phyloP scores from a whole-genome alignment of 371 early-diverging fungal genomes.

The Blakeslea trispora region DNA sequence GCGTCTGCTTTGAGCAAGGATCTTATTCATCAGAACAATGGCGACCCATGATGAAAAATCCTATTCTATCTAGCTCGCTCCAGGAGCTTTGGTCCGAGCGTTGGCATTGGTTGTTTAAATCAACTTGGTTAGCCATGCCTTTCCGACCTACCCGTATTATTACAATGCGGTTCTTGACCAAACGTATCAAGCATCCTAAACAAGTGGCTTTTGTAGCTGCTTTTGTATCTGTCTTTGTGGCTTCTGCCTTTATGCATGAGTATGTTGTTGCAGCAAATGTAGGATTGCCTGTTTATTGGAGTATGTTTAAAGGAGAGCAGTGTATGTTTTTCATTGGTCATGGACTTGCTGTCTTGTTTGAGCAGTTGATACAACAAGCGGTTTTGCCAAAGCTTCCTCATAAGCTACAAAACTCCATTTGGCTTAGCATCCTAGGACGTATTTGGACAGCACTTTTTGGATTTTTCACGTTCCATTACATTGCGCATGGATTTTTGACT shows the following conservation, averaged over 20 bases:
- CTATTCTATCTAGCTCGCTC: slow-evolving; percentile 29
- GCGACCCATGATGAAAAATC: slow-evolving; percentile 37
- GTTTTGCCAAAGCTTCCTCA: slow-evolving; percentile 8
- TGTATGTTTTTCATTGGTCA: slow-evolving; percentile 18
- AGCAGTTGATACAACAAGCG: slow-evolving; percentile 1
- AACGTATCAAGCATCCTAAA: slow-evolving; percentile 27
- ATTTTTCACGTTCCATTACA: slow-evolving; percentile 17
- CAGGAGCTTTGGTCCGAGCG: slow-evolving; percentile 43
- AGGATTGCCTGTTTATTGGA: slow-evolving; percentile 16
- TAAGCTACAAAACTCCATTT: slow-evolving; percentile 2
- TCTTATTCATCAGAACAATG: slow-evolving; percentile 47
- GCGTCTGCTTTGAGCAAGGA: slow-evolving; percentile 34
- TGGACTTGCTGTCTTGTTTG: slow-evolving; percentile 18
- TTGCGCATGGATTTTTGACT: slow-evolving; percentile 20
- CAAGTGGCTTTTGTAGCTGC: slow-evolving; percentile 16
- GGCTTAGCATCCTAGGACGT: not conserved
- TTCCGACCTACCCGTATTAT: slow-evolving; percentile 39
- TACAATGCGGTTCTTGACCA: slow-evolving; percentile 24
- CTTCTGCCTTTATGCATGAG: slow-evolving; percentile 26
- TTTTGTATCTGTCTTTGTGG: slow-evolving; percentile 20
- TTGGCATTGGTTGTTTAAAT: slow-evolving; percentile 45
- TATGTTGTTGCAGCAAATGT: slow-evolving; percentile 20
- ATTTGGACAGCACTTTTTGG: slow-evolving; percentile 12
- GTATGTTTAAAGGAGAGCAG: slow-evolving; percentile 23
- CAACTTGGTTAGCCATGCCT: slow-evolving; percentile 45